Evolutionary conservation across 1,284 basidiomycete species (phyloP).

Genomic region (Spongispora temasekensis): DNA sequence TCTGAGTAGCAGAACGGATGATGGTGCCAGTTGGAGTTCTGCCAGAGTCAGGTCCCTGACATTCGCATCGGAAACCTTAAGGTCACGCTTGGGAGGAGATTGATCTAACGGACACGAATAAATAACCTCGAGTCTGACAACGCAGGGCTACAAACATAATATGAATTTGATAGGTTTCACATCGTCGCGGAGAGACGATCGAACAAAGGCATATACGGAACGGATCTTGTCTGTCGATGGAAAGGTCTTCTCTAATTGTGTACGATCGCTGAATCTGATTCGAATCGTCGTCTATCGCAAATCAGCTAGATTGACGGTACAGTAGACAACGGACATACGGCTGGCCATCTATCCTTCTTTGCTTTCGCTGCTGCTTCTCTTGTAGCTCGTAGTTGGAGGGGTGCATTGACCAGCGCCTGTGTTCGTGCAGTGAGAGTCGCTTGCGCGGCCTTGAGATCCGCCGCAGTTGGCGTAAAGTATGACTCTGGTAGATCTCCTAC

Average conservation of each 20-base stretch:
- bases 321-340: conserved; percentile 44
- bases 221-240: conserved; percentile 76
- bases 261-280: conserved; percentile 78
- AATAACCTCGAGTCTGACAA: too few species aligned
- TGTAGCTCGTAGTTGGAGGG: conserved; percentile 68
- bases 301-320: conserved; percentile 2
- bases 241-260: conserved; percentile 80
- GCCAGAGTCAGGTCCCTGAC: conserved; percentile 67
- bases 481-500: conserved; percentile 60
- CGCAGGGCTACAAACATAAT: conserved; percentile 78
- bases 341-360: conserved; percentile 70
- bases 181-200: conserved; percentile 69
- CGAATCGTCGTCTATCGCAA: conserved; percentile 72
- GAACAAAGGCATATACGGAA: conserved; percentile 81
- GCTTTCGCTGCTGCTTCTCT: conserved; percentile 67
- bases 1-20: conserved; percentile 73
- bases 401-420: conserved; percentile 72
- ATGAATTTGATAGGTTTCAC: conserved; percentile 77
- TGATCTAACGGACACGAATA: conserved; percentile 53
- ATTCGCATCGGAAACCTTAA: conserved; percentile 73
- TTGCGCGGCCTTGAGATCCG: conserved; percentile 75
- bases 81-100: conserved; percentile 76
- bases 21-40: conserved; percentile 77
- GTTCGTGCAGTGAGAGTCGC: conserved; percentile 60
- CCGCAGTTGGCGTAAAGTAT: conserved; percentile 73